Base-by-base conservation (phyloP, 305 asterid species). In the Fraxinus ornus region DNA sequence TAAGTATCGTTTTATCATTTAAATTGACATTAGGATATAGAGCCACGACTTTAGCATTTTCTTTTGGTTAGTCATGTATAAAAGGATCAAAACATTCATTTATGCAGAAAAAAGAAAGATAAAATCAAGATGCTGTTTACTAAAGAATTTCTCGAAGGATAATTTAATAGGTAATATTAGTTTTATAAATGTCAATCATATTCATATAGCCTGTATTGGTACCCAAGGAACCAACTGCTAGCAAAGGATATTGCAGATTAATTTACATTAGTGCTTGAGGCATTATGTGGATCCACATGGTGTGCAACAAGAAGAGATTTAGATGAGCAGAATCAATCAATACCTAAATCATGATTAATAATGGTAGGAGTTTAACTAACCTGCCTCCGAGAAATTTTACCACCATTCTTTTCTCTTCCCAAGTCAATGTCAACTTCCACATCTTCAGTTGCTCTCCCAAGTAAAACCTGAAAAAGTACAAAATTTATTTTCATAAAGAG, bases 361-460 rank as follows among this genome's bases (percentile, higher is more conserved):
- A 72, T 71, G 77, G 22, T 26, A 15, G 70, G 66, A 78, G 70
- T 74, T n/a, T 52, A 76, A 73, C 68, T 49, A 86, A 92, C 97
- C 97, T 93, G 97, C 85, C 91, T 90, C 71, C 96, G 92, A 74
- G 98, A 94, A 79, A 93, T 84, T 89, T 88, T 94, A 78, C 88
- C 76, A 35, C 91, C 91, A 60, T 86, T 64, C 39, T 84, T 84
- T 84, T 89, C 95, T 87, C 87, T 87, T 84, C 96, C 92, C 87
- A 93, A 86, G 88, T 93, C 93, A 33, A 94, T 93, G 88, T 94
- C 98, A 79, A 94, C 97, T 86, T 87, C 30, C 19, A 76, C 28
- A 22, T 90, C 95, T 71, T 84, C 91, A 72, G 94, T 90, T 82
- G 88, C 82, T 85, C 98, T 87, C 82, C 98, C 97, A 8, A 94